Base-by-base conservation (phyloP, 805 yeast genomes). In the Sugiyamaella floridensis region DNA sequence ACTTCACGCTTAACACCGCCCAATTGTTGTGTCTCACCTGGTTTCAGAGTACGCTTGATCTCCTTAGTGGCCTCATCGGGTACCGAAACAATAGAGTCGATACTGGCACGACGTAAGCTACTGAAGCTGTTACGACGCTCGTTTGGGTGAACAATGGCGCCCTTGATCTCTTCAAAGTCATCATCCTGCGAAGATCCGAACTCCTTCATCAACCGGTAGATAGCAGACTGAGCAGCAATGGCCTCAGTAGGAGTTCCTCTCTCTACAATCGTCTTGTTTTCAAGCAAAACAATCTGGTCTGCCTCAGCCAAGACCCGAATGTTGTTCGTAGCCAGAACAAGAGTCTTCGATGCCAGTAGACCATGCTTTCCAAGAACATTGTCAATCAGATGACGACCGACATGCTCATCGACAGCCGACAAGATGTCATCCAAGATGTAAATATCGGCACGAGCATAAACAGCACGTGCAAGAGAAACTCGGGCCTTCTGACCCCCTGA, bases 401-500 rank as follows among this genome's bases (percentile, higher is more conserved):
- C 98, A 66, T 92, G 98, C 61, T 89, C 97, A 71, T 92, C 98
- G 44, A 92, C 98, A 28, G 98, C 98, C 66, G 93, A 85, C 55
- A 92, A 89, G 69, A 67, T 87, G 69, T 92, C 99, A 72, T 92
- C 99, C 47, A 92, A 74, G 57, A 93, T 88, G 49, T 83, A 87
- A 60, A 65, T 85, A 86, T 58, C 83, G 80, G 1, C 97, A 83
- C 64, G 80, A 1, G 96, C 89, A 67, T 93, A 92, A 58, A 92
- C 72, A 1, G 98, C 97, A 67, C 99, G 82, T 0, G 99, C 99
- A 52, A 92, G 75, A 0, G 97, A 89, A 42, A 92, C 90, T 68
- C 98, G 82, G 70, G 92, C 98, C 67, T 93, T 93, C 71, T 92
- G 99, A 50, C 99, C 99, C 60, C 99, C 99, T 28, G 97, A 89